These are phyloP conservation scores for Holtermannia corniformis DNA, from an alignment of 768 basidiomycete genomes.

Conservation along the genomic window DNA sequence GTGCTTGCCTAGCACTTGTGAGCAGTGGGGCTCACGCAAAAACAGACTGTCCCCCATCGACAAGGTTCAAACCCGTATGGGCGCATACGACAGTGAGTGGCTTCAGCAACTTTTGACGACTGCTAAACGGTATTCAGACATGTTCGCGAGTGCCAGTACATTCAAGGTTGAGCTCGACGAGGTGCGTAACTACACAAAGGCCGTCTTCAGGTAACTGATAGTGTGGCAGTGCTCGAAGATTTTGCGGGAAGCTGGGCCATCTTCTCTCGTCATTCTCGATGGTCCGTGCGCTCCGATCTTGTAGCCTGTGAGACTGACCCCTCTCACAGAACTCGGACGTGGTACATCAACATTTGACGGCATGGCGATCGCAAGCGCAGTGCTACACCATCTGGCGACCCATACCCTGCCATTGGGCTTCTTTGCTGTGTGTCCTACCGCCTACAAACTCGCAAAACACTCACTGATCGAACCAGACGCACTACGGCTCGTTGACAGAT, in stretches of 20 bases:
- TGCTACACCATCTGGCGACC: slow-evolving; percentile 87
- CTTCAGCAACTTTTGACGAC: slow-evolving; percentile 1
- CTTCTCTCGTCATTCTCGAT: slow-evolving; percentile 87
- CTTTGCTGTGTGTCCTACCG: slow-evolving; percentile 53
- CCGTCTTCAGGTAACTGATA: background rate
- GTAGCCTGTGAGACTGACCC: slow-evolving; percentile 1
- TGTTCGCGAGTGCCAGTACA: slow-evolving; percentile 48
- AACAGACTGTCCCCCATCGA: slow-evolving; percentile 86
- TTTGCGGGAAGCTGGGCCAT: slow-evolving; percentile 83
- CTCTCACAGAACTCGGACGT: slow-evolving; percentile 68
- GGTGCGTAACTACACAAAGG: no score
- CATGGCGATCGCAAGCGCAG: slow-evolving; percentile 96
- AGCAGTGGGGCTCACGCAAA: background rate
- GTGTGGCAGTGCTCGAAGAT: slow-evolving; percentile 66
- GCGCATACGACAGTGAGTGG: slow-evolving; percentile 75
- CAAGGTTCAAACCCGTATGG: slow-evolving; percentile 88
- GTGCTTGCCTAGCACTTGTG: slow-evolving; percentile 13
- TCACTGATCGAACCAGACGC: slow-evolving; percentile 48
- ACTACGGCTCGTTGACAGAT: slow-evolving; percentile 90
- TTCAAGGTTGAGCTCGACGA: slow-evolving; percentile 99
- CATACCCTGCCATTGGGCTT: slow-evolving; percentile 84
- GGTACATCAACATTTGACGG: slow-evolving; percentile 97
- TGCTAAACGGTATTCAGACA: slow-evolving; percentile 17
- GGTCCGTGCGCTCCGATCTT: slow-evolving; percentile 49
- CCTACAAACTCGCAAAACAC: background rate